phyloP scores from a whole-genome alignment of 1,139 yeast species.

The Lodderomyces oxycetoniae region DNA sequence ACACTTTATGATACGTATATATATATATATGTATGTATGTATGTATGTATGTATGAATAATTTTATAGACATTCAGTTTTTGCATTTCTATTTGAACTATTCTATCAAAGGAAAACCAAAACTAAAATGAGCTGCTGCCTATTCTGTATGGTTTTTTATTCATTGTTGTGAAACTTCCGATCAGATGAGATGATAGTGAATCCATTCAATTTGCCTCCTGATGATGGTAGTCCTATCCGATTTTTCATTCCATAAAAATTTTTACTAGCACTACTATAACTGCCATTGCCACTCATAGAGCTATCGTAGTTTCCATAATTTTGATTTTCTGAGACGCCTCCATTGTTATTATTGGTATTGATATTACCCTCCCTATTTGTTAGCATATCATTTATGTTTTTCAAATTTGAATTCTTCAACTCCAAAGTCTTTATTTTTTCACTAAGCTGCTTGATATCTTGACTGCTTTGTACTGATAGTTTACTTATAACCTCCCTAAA shows the following conservation, averaged over 20 bases:
- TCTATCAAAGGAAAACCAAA: neutral
- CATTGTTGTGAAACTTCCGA: neutral
- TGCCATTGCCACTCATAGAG: too few species aligned
- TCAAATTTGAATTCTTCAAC: conserved; percentile 32
- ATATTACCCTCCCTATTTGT: conserved; percentile 15
- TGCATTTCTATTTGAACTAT: neutral
- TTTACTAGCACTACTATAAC: conserved; percentile 10
- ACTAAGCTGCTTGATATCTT: conserved; percentile 34
- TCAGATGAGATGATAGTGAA: conserved; percentile 38
- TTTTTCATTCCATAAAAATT: neutral
- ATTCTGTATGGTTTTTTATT: conserved; percentile 2
- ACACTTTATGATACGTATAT: neutral
- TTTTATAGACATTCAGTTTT: neutral
- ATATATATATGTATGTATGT: neutral
- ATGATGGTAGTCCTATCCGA: conserved; percentile 2
- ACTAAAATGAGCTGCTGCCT: too few species aligned
- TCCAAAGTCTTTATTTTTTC: conserved; percentile 45
- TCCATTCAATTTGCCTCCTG: conserved; percentile 41
- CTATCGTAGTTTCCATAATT: too few species aligned
- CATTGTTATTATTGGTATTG: neutral
- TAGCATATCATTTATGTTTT: conserved; percentile 32
- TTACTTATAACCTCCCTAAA: conserved; percentile 49
- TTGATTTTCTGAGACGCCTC: too few species aligned
- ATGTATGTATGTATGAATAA: conserved; percentile 1
- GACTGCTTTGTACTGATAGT: conserved; percentile 32